Percentiles rank a stretch among this genome's conserved stretches.
phyloP scores from a whole-genome alignment of 108 stramenopile genomes.

The Cyclotella kingstonii region DNA sequence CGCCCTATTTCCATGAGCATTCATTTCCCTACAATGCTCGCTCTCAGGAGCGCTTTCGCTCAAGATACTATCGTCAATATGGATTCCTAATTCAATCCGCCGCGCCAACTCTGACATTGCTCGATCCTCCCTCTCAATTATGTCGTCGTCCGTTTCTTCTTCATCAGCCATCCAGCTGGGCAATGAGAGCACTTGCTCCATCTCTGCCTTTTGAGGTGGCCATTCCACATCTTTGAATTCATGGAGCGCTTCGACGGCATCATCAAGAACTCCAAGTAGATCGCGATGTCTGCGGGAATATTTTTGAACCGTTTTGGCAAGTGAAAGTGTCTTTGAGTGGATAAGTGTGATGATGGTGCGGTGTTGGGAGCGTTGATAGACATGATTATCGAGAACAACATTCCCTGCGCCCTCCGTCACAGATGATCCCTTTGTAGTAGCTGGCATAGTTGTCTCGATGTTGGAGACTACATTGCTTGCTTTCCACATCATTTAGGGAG shows the following conservation, averaged over 20 bases:
- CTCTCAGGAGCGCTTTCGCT: no score
- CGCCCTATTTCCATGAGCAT: no score
- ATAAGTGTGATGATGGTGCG: conserved; percentile 28
- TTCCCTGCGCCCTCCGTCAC: no score
- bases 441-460: no score
- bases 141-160: background rate
- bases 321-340: conserved; percentile 19
- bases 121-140: conserved; percentile 3
- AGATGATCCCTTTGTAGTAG: no score
- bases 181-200: conserved; percentile 12
- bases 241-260: conserved; percentile 42
- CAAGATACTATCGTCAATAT: background rate
- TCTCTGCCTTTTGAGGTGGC: conserved; percentile 24
- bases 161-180: conserved; percentile 23
- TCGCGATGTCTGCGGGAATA: conserved; percentile 39
- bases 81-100: conserved; percentile 8
- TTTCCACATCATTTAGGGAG: no score
- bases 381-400: no score
- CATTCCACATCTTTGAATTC: conserved; percentile 47
- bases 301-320: conserved; percentile 38
- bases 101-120: conserved; percentile 14
- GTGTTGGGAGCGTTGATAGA: conserved; percentile 21
- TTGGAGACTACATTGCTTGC: no score
- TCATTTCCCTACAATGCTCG: no score
- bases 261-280: conserved; percentile 23